Percentiles rank a stretch among this genome's conserved stretches.
Evolutionary conservation across 1,139 yeast genomes (phyloP).

Genomic region (Lodderomyces parapsilosis): DNA sequence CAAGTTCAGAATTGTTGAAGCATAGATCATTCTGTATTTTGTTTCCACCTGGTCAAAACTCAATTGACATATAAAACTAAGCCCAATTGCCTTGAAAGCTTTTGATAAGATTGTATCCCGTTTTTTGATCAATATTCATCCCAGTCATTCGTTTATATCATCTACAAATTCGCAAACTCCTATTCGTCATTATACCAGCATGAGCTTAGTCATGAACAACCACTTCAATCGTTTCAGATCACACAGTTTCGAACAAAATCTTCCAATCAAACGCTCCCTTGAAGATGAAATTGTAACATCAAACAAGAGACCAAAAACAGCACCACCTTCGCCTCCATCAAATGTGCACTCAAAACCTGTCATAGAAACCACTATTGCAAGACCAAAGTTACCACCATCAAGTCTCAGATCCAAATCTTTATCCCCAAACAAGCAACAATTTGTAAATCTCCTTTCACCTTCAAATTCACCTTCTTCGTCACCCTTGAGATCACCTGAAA

Average conservation of each 20-base stretch:
- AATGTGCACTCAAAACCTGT: conserved; percentile 9
- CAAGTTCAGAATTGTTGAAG: background rate
- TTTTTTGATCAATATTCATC: too few species aligned
- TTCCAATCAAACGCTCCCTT: conserved; percentile 24
- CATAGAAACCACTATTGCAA: conserved; percentile 8
- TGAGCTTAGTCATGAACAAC: conserved; percentile 32
- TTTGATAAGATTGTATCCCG: too few species aligned
- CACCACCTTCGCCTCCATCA: conserved; percentile 50
- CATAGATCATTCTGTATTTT: background rate
- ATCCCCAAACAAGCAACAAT: conserved; percentile 30
- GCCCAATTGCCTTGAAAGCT: background rate
- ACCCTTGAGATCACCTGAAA: conserved; percentile 19
- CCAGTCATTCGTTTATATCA: background rate
- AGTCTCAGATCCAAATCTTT: conserved; percentile 31
- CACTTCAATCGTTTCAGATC: conserved; percentile 35
- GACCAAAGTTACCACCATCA: conserved; percentile 4
- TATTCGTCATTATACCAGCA: conserved; percentile 6
- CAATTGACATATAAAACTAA: background rate
- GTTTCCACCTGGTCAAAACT: background rate
- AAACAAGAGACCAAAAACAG: conserved; percentile 47
- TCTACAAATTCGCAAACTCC: background rate
- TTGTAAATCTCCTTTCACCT: conserved; percentile 30
- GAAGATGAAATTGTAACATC: conserved; percentile 20
- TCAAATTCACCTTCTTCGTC: conserved; percentile 30
- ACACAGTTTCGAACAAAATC: conserved; percentile 24